Percentiles rank a stretch among this genome's conserved stretches.
These are phyloP conservation scores for Oryza longistaminata DNA, from an alignment of 176 grass and related monocot genomes.

Conservation along the genomic window DNA sequence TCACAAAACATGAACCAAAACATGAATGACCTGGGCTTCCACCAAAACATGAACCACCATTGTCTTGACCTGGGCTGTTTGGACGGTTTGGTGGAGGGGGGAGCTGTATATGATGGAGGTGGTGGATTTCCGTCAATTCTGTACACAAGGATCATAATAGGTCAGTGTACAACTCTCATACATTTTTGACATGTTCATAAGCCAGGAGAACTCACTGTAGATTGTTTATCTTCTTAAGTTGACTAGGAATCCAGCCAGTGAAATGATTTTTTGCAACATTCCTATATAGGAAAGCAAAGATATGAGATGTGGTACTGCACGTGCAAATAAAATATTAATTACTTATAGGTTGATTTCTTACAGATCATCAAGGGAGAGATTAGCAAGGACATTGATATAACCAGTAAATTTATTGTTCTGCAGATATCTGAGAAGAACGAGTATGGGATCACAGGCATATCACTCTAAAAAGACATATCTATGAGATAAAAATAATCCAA, in stretches of 20 bases:
- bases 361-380: constrained; percentile 80
- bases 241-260: constrained; percentile 94
- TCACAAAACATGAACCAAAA: too few relatives aligned
- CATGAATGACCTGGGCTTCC: constrained; percentile 73
- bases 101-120: constrained; percentile 78
- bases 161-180: constrained; percentile 29
- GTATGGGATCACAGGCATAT: constrained; percentile 27
- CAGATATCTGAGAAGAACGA: constrained; percentile 66
- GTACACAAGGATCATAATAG: constrained; percentile 30
- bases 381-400: constrained; percentile 71
- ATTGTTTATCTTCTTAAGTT: constrained; percentile 91
- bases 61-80: constrained; percentile 58
- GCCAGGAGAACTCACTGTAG: constrained; percentile 71
- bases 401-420: constrained; percentile 95
- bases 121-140: constrained; percentile 94
- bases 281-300: constrained; percentile 52
- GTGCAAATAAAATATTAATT: constrained; percentile 26
- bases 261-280: constrained; percentile 88
- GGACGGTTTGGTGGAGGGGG: constrained; percentile 66
- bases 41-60: constrained; percentile 43
- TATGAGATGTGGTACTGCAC: constrained; percentile 38
- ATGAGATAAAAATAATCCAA: constrained; percentile 11
- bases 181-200: neutral
- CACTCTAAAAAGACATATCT: constrained; percentile 9
- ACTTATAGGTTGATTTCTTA: constrained; percentile 51